Base-by-base conservation (phyloP, 1,284 basidiomycete species). In the Fomitopsis pinicola region DNA sequence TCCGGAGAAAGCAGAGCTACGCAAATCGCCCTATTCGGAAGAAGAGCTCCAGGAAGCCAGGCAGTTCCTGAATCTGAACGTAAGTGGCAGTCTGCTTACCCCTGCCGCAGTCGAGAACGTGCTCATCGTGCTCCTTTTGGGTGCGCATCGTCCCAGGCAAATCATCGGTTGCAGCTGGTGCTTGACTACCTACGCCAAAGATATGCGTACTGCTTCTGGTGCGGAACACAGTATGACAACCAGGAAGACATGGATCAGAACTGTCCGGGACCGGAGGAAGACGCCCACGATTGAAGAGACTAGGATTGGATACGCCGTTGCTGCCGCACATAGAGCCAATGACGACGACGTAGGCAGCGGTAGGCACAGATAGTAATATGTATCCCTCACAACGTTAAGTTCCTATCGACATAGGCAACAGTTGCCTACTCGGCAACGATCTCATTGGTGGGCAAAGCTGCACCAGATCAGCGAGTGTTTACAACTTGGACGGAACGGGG, bases 171-270 rank as follows among this genome's bases (percentile, higher is more conserved):
- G 46, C 75, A 78, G 38, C 75, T 87, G 57, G 86, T 93, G 15
- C 76, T 94, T 35, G 75, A 82, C 8, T 93, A 95, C 72, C 80
- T 95, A 44, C 87, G 93, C 38, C 77, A 82, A 48, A 81, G 79
- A 64, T 84, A 90, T 71, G 72, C 78, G 17, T 94, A 94, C 72
- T 95, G 93, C 71, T 92, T 94, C 73, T 95, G 91, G 90, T 95
- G 93, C 71, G 92, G 93, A 9, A 83, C 87, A 6, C 81, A 85
- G 67, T 95, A 94, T 71, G 78, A 82, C 19, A 77, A 80, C 64
- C 71, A 74, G 12, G 81, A 83, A 30, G 89, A 92, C 59, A 76
- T 95, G 77, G 76, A 76, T 59, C 72, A 70, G 45, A 79, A 87
- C 59, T 95, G 92, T 73, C 92, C 92, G 3, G 92, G 93, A 2